These are phyloP conservation scores for Termitomyces sp. DNA, from an alignment of 768 basidiomycete genomes.

Conservation along the genomic window DNA sequence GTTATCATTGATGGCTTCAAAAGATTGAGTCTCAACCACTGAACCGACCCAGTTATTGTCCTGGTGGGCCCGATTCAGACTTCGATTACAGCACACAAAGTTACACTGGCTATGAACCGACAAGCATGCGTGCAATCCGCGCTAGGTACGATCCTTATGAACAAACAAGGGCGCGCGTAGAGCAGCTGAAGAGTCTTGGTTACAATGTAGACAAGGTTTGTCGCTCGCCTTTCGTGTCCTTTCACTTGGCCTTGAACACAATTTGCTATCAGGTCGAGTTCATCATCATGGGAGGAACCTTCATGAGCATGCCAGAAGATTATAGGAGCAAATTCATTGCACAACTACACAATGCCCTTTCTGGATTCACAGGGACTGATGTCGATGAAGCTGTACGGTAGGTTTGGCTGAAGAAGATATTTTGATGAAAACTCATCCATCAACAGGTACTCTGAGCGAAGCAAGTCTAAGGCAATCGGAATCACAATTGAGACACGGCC, in stretches of 20 bases:
- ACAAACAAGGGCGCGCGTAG: conserved; percentile 91
- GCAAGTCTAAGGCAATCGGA: conserved; percentile 97
- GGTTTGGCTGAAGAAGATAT: conserved; percentile 1
- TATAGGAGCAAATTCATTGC: conserved; percentile 93
- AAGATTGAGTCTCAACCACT: not conserved
- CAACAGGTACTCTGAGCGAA: conserved; percentile 85
- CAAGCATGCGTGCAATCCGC: conserved; percentile 97
- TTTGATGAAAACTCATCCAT: not conserved
- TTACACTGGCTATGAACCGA: conserved; percentile 93
- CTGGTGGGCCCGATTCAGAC: conserved; percentile 98
- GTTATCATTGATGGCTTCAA: conserved; percentile 19
- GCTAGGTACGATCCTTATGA: conserved; percentile 95
- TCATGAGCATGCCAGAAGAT: conserved; percentile 99
- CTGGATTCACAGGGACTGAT: conserved; percentile 88
- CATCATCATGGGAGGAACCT: conserved; percentile 98
- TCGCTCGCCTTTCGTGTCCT: not conserved
- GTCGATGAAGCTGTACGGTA: conserved; percentile 94
- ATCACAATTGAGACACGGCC: conserved; percentile 99
- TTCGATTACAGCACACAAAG: conserved; percentile 99
- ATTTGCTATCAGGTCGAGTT: conserved; percentile 60
- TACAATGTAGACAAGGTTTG: conserved; percentile 94
- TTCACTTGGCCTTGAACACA: not conserved
- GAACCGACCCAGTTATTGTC: conserved; percentile 69
- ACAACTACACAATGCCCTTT: conserved; percentile 94
- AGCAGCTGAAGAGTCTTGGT: conserved; percentile 93